Percentiles rank a stretch among this genome's conserved stretches.
phyloP scores from a whole-genome alignment of 1,284 basidiomycete species.

The Testicularia cyperi region DNA sequence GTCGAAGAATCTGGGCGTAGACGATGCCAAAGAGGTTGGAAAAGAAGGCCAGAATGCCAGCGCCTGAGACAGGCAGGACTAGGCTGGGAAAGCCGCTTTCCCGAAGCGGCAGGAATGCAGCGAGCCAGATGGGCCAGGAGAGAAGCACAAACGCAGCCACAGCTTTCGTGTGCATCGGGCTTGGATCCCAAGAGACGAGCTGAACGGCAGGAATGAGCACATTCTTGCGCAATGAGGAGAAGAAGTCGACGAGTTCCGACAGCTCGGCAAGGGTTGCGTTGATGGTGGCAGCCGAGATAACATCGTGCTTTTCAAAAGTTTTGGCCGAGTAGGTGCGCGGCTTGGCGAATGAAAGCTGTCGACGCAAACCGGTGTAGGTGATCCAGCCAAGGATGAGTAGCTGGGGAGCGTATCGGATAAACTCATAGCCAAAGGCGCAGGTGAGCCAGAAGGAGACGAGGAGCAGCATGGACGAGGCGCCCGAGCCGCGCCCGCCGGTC shows the following conservation, averaged over 20 bases:
- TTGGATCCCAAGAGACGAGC: slow-evolving; percentile 44
- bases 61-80: slow-evolving; percentile 28
- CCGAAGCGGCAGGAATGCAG: slow-evolving; percentile 45
- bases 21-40: background rate
- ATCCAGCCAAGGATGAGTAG: slow-evolving; percentile 40
- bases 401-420: slow-evolving; percentile 55
- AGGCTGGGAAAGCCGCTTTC: slow-evolving; percentile 23
- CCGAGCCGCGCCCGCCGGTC: slow-evolving; percentile 44
- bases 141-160: slow-evolving; percentile 48
- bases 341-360: slow-evolving; percentile 28
- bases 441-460: slow-evolving; percentile 46
- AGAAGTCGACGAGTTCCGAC: slow-evolving; percentile 51
- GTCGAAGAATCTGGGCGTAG: slow-evolving; percentile 9
- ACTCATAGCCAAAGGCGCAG: slow-evolving; percentile 55
- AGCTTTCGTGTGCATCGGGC: slow-evolving; percentile 32
- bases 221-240: slow-evolving; percentile 28
- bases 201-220: slow-evolving; percentile 38
- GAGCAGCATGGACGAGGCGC: slow-evolving; percentile 43
- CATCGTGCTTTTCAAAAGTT: slow-evolving; percentile 16
- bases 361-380: slow-evolving; percentile 32
- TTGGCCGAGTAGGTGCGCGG: slow-evolving; percentile 14
- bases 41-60: slow-evolving; percentile 10
- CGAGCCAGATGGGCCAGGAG: slow-evolving; percentile 55
- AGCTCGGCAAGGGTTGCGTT: slow-evolving; percentile 51
- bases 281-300: slow-evolving; percentile 28